A percentile compares a stretch with the other conserved stretches of the same genome.
These are phyloP conservation scores for Aspergillus nomiae DNA, from an alignment of 2,329 filamentous ascomycete species.

Conservation along the genomic window DNA sequence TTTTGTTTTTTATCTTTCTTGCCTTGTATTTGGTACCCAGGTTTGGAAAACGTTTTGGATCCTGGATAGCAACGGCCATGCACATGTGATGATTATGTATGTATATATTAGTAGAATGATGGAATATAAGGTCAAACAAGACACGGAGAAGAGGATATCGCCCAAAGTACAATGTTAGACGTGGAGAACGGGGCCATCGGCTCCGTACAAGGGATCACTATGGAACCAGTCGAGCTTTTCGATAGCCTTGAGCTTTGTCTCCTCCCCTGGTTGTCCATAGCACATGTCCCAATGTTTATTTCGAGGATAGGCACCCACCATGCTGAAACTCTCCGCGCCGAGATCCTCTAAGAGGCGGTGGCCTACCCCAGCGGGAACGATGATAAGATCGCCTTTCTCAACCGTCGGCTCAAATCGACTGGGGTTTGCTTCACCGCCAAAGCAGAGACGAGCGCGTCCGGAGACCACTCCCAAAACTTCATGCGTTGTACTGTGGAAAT, in stretches of 20 bases:
- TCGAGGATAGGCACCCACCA: conserved; percentile 68
- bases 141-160: neutral
- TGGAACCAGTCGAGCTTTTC: conserved; percentile 57
- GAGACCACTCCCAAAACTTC: conserved; percentile 64
- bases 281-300: conserved; percentile 70
- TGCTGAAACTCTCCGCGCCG: conserved; percentile 55
- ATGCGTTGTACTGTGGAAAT: conserved; percentile 69
- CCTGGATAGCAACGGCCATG: conserved; percentile 13
- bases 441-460: conserved; percentile 64
- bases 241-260: conserved; percentile 54
- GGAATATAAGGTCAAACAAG: neutral
- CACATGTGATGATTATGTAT: conserved; percentile 20
- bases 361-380: conserved; percentile 67
- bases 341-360: conserved; percentile 64
- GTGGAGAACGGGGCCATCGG: conserved; percentile 54
- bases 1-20: neutral
- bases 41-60: conserved; percentile 1
- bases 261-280: conserved; percentile 62
- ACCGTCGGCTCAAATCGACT: conserved; percentile 58
- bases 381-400: conserved; percentile 62
- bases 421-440: conserved; percentile 66
- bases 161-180: conserved; percentile 23
- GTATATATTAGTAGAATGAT: conserved; percentile 1
- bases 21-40: neutral
- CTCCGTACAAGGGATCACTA: conserved; percentile 62